These are phyloP conservation scores for Entrophospora sp. DNA, from an alignment of 192 early-diverging fungal species.

Conservation along the genomic window DNA sequence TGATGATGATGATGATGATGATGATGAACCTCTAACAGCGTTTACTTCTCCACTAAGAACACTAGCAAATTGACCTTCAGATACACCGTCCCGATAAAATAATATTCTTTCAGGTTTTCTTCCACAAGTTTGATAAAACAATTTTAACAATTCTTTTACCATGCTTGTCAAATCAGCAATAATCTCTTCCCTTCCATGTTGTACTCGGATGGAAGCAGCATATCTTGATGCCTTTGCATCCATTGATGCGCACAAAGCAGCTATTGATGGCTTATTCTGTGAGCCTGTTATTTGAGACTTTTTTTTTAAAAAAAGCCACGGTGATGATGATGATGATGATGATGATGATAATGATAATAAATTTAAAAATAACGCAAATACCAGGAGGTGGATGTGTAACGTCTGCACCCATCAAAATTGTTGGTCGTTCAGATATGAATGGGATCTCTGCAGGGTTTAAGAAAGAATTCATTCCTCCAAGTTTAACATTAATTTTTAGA, in stretches of 20 bases:
- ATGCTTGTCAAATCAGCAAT: slow-evolving; percentile 62
- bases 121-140: slow-evolving; percentile 52
- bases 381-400: slow-evolving; percentile 81
- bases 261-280: slow-evolving; percentile 81
- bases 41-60: slow-evolving; percentile 70
- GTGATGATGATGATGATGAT: too few species aligned
- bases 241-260: slow-evolving; percentile 62
- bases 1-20: too few species aligned
- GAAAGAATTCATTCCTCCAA: slow-evolving; percentile 81
- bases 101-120: slow-evolving; percentile 71
- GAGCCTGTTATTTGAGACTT: too few species aligned
- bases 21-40: slow-evolving; percentile 39
- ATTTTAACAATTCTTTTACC: slow-evolving; percentile 58
- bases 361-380: too few species aligned
- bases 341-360: background rate
- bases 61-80: slow-evolving; percentile 76
- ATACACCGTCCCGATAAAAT: slow-evolving; percentile 87
- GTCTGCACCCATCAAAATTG: slow-evolving; percentile 86
- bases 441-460: slow-evolving; percentile 52
- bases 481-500: slow-evolving; percentile 90
- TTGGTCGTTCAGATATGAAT: slow-evolving; percentile 62
- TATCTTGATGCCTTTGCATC: slow-evolving; percentile 55
- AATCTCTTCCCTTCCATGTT: slow-evolving; percentile 60
- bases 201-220: slow-evolving; percentile 52
- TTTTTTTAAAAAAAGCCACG: too few species aligned